Percentiles rank a stretch among this genome's conserved stretches.
These are phyloP conservation scores for Helenozyma rhizophorensis DNA, from an alignment of 805 yeast genomes.

Conservation along the genomic window DNA sequence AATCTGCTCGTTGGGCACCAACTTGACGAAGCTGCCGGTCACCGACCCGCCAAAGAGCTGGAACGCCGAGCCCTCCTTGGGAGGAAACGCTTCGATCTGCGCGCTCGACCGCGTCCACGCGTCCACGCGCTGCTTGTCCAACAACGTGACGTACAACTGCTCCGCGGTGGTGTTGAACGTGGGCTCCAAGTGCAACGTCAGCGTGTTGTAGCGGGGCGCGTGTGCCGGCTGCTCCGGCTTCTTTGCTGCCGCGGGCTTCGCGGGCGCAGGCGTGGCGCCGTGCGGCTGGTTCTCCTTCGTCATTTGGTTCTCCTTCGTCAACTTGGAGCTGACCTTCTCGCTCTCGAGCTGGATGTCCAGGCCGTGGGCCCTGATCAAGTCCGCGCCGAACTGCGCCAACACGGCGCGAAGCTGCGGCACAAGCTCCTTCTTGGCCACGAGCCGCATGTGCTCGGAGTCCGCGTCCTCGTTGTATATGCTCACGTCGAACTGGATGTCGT, in stretches of 20 bases:
- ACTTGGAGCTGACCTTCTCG: conserved; percentile 35
- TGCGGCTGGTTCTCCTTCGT: conserved; percentile 2
- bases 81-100: conserved; percentile 40
- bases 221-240: conserved; percentile 8
- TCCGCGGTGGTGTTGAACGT: conserved; percentile 84
- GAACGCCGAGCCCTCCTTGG: conserved; percentile 56
- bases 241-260: conserved; percentile 5
- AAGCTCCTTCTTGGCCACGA: conserved; percentile 44
- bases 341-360: conserved; percentile 78
- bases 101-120: conserved; percentile 87
- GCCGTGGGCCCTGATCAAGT: conserved; percentile 71
- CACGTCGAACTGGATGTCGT: conserved; percentile 82
- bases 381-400: conserved; percentile 68
- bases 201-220: conserved; percentile 71
- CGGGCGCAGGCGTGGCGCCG: conserved; percentile 1
- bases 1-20: conserved; percentile 56
- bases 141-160: conserved; percentile 72
- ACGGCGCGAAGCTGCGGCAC: conserved; percentile 65
- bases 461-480: conserved; percentile 54
- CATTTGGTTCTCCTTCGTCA: conserved; percentile 47
- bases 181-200: conserved; percentile 72
- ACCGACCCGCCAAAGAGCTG: conserved; percentile 85
- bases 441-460: conserved; percentile 48
- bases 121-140: conserved; percentile 73
- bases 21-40: conserved; percentile 59